Conservation (phyloP, 1,139 yeast genomes). For the Hemisphaericaspora xylofermentans region DNA sequence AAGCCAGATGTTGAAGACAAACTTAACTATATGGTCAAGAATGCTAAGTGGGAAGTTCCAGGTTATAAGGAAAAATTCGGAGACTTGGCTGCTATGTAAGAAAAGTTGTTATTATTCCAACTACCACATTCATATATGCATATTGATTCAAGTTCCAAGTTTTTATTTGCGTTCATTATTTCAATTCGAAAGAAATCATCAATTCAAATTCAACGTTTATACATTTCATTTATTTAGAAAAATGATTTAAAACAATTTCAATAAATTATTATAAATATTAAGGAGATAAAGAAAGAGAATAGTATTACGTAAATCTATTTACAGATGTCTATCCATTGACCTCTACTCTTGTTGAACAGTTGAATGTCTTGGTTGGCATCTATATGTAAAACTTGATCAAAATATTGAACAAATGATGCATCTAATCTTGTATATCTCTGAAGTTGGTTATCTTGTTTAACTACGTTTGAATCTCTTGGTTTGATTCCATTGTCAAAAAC, state of each 20-base stretch:
- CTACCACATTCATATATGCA: conserved; percentile 4
- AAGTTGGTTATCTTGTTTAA: conserved; percentile 5
- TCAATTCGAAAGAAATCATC: background rate
- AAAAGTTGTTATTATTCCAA: background rate
- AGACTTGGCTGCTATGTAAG: conserved; percentile 88
- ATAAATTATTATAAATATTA: conserved; percentile 3
- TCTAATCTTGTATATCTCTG: conserved; percentile 18
- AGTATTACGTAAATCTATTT: background rate
- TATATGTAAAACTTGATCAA: conserved; percentile 19
- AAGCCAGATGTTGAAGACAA: conserved; percentile 97
- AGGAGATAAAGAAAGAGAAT: background rate
- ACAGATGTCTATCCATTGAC: conserved; percentile 4
- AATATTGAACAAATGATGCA: conserved; percentile 13
- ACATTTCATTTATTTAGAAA: conserved; percentile 1
- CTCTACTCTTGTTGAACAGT: conserved; percentile 5
- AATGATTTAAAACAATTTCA: background rate
- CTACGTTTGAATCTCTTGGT: conserved; percentile 2
- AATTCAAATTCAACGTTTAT: background rate
- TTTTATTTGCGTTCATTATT: background rate
- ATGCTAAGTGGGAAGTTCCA: conserved; percentile 98
- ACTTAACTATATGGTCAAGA: conserved; percentile 91
- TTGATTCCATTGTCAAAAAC: conserved; percentile 30
- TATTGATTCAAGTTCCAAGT: background rate
- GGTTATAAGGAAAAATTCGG: conserved; percentile 98
- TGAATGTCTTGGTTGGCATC: conserved; percentile 6